Conservation (phyloP, 257 asterid species). For the Craterostigma plantagineum region DNA sequence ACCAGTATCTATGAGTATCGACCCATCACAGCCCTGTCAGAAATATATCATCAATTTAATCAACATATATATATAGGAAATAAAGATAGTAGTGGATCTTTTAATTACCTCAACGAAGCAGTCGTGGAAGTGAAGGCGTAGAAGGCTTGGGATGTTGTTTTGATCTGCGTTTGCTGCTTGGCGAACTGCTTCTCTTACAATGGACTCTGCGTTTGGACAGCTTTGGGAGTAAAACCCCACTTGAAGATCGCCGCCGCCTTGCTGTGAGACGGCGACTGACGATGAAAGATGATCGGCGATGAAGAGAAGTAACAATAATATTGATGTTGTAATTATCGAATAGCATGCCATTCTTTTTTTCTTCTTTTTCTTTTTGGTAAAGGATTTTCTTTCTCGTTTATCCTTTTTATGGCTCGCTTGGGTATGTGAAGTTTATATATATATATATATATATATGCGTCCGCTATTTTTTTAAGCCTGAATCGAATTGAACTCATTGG, state of each 20-base stretch:
- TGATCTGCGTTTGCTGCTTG: slow-evolving; percentile 27
- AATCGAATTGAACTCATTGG: too few relatives aligned
- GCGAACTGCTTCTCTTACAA: slow-evolving; percentile 28
- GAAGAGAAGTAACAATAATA: not conserved
- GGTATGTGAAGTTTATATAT: too few relatives aligned
- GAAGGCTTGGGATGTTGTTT: slow-evolving; percentile 27
- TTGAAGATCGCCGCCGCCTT: slow-evolving; percentile 29
- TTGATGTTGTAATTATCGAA: not conserved
- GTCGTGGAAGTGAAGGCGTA: slow-evolving; percentile 84
- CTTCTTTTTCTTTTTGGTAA: too few relatives aligned
- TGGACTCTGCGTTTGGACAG: slow-evolving; percentile 64
- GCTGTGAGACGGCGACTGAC: slow-evolving; percentile 13
- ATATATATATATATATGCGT: too few relatives aligned
- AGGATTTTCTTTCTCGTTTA: too few relatives aligned
- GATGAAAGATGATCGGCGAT: not conserved
- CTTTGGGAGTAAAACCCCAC: slow-evolving; percentile 40
- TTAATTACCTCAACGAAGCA: slow-evolving; percentile 75
- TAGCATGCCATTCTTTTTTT: not conserved
- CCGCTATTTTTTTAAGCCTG: too few relatives aligned
- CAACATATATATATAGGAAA: not conserved
- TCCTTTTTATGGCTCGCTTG: too few relatives aligned
- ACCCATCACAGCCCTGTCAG: slow-evolving; percentile 74
- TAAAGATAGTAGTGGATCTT: too few relatives aligned
- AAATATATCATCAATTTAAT: not conserved
- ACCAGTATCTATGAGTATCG: slow-evolving; percentile 44